Evolutionary conservation across 2,329 filamentous ascomycete species (phyloP), one percentile per base, ranked within the genome.

Genomic region (Leptographium procerum): DNA sequence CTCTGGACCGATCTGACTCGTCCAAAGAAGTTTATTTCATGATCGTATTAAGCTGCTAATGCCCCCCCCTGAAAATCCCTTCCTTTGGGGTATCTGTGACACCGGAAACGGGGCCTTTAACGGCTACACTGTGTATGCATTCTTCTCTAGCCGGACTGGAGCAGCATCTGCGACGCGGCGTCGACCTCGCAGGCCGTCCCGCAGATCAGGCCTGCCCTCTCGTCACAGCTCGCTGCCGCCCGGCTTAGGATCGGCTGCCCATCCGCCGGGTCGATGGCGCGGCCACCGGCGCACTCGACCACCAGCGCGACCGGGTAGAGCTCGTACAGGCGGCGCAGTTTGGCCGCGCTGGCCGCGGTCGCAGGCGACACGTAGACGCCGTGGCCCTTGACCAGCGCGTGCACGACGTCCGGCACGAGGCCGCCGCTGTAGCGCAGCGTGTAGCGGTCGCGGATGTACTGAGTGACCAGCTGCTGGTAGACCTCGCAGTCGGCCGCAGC

Each of bases 371-470:
- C 65, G 64, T 85, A 86, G 1, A 86, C 66, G 1, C 83, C 83
- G 57, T 85, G 81, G 0, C 81, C 80, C 67, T 85, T 85, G 60
- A 79, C 76, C 9, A 86, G 69, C 4, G 77, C 75, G 59, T 85
- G 83, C 14, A 79, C 77, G 0, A 85, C 69, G 58, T 86, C 83
- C 0, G 83, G 83, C 3, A 86, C 82, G 4, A 86, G 67, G 0
- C 83, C 83, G 0, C 83, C 83, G 22, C 75, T 76, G 64, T 85
- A 86, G 2, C 83, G 72, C 43, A 86, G 70, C 1, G 82, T 84
- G 65, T 84, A 85, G 63, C 74, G 75, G 47, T 76, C 66, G n/a
- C 61, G 52, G 9, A 85, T 76, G 60, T 76, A 84, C 6, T 71
- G 67, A 28, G 70, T 69, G 5, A 85, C 69, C 0, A 85, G 72